These are phyloP conservation scores for Diaporthe eres DNA, from an alignment of 2,329 filamentous ascomycete genomes.

Conservation along the genomic window DNA sequence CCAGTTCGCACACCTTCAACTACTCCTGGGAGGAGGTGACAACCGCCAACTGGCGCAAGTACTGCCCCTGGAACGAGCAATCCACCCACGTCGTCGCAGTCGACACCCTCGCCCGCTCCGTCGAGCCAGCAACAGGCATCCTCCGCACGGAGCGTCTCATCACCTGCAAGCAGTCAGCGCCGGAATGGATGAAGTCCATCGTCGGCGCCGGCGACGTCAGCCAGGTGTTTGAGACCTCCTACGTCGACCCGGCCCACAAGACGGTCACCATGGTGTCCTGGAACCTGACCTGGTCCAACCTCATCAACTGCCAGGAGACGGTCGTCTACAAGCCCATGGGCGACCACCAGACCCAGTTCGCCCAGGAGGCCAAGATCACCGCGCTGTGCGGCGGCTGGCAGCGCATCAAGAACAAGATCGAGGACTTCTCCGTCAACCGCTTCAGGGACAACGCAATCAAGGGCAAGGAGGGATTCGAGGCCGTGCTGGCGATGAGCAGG, in stretches of 20 bases:
- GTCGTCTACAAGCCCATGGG: conserved; percentile 82
- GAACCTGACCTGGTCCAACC: conserved; percentile 93
- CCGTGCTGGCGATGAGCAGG: conserved; percentile 92
- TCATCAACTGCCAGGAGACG: conserved; percentile 93
- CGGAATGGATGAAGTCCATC: conserved; percentile 84
- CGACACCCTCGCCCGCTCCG: conserved; percentile 84
- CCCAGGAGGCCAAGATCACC: conserved; percentile 92
- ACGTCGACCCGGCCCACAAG: conserved; percentile 86
- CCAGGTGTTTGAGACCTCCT: conserved; percentile 94
- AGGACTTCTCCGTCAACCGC: conserved; percentile 88
- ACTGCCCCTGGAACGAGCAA: conserved; percentile 99
- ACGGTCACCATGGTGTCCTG: conserved; percentile 97
- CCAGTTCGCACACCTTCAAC: conserved; percentile 89
- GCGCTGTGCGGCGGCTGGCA: conserved; percentile 97
- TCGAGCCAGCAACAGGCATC: conserved; percentile 71
- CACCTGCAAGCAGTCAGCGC: conserved; percentile 74
- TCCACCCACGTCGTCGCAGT: conserved; percentile 97
- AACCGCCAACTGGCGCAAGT: conserved; percentile 98
- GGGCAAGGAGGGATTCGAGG: conserved; percentile 95
- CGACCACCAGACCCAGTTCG: conserved; percentile 80
- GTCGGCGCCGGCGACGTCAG: conserved; percentile 84
- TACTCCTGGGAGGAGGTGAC: conserved; percentile 99
- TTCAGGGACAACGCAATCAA: conserved; percentile 94
- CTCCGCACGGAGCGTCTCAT: conserved; percentile 74
- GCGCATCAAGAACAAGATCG: conserved; percentile 95